phyloP scores from a whole-genome alignment of 257 asterid species.

The Nicotiana noctiflora region DNA sequence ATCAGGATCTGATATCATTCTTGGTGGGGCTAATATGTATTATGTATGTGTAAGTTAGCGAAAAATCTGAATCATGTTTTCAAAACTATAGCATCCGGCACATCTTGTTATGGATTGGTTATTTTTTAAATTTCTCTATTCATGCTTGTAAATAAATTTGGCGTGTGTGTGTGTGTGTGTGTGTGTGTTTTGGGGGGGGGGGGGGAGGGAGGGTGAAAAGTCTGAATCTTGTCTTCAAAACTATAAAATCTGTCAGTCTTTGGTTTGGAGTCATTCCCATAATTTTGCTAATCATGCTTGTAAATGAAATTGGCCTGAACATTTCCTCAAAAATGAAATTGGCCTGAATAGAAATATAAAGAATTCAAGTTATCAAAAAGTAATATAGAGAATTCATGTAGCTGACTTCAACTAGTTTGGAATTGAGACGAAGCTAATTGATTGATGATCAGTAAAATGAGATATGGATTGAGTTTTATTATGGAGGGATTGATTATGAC shows the following conservation, averaged over 20 bases:
- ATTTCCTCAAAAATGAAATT: too few species aligned
- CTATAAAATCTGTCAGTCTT: too few species aligned
- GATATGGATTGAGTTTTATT: not conserved
- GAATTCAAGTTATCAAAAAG: too few species aligned
- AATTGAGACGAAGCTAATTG: not conserved
- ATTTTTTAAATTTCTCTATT: not conserved
- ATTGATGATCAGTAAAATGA: not conserved
- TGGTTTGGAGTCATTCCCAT: too few species aligned
- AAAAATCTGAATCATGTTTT: not conserved
- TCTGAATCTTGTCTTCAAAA: too few species aligned
- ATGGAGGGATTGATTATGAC: not conserved
- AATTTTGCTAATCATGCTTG: too few species aligned
- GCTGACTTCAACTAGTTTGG: not conserved
- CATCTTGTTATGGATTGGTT: not conserved
- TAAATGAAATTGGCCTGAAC: too few species aligned
- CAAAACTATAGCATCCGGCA: not conserved
- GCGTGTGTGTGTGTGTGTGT: too few species aligned
- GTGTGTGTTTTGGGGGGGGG: too few species aligned
- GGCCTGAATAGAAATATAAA: too few species aligned
- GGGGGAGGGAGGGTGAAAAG: too few species aligned
- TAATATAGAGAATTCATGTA: not conserved
- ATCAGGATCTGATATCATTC: not conserved
- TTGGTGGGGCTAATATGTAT: not conserved
- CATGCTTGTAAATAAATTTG: not conserved
- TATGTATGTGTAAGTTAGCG: not conserved